Evolutionary conservation across 495 filamentous ascomycete genomes (phyloP).

Genomic region (Lasiosphaeris hirsuta): DNA sequence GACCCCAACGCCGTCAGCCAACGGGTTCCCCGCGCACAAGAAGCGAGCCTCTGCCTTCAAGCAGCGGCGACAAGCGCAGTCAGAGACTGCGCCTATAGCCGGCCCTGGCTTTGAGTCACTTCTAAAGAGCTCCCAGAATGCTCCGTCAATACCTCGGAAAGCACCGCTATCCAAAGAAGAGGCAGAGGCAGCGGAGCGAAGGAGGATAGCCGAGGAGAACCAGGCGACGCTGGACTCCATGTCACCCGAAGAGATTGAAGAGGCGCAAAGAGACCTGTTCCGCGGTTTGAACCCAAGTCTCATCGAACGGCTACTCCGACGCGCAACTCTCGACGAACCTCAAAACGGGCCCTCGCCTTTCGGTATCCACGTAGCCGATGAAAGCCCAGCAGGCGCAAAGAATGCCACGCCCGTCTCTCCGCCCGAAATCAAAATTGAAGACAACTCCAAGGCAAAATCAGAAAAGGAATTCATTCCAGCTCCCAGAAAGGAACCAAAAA

Average conservation of each 20-base stretch:
- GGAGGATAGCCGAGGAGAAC: conserved; percentile 79
- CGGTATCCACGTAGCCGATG: conserved; percentile 19
- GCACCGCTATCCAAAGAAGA: conserved; percentile 1
- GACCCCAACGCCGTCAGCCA: conserved; percentile 49
- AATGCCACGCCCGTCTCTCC: conserved; percentile 5
- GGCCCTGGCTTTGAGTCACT: neutral
- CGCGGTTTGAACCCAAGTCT: conserved; percentile 63
- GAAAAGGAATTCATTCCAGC: conserved; percentile 1
- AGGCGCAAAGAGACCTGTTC: conserved; percentile 72
- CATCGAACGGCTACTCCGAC: conserved; percentile 70
- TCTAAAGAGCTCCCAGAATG: neutral
- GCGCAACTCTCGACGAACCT: conserved; percentile 71
- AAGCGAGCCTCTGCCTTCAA: conserved; percentile 80
- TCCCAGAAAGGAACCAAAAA: conserved; percentile 10
- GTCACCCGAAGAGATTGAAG: conserved; percentile 75
- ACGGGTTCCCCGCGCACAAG: conserved; percentile 85
- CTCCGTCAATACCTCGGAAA: neutral
- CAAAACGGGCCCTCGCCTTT: conserved; percentile 33
- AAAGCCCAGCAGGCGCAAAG: conserved; percentile 19
- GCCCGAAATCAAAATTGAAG: conserved; percentile 20
- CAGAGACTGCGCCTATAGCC: neutral
- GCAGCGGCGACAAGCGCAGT: conserved; percentile 49
- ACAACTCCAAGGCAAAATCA: conserved; percentile 2
- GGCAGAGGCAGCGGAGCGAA: conserved; percentile 52
- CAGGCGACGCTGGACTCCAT: conserved; percentile 68